Conservation (phyloP, 2,329 filamentous ascomycete genomes). For the Ophiosphaerella herpotricha region DNA sequence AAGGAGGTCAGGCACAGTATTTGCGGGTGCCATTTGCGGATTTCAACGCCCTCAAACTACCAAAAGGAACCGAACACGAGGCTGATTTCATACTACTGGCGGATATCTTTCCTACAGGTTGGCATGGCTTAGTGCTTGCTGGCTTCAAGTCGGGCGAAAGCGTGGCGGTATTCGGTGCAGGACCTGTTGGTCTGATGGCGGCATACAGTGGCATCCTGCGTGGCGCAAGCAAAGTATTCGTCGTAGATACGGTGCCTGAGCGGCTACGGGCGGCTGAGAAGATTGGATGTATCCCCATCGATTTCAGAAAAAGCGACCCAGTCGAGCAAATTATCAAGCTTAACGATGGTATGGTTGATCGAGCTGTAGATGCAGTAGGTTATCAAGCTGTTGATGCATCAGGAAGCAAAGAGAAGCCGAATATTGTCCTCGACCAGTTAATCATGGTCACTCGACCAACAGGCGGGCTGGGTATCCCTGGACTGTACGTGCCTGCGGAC, state of each 20-base stretch:
- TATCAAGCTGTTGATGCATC: constrained; percentile 64
- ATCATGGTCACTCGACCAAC: constrained; percentile 66
- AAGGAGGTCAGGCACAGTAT: constrained; percentile 66
- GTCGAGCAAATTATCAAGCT: constrained; percentile 64
- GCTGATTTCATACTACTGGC: constrained; percentile 61
- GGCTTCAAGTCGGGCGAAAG: constrained; percentile 65
- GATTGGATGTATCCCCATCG: constrained; percentile 65
- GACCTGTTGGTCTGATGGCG: constrained; percentile 69
- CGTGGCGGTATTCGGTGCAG: constrained; percentile 66
- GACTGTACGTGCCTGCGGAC: constrained; percentile 59
- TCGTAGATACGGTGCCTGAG: constrained; percentile 66
- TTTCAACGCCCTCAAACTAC: constrained; percentile 67
- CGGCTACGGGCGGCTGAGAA: constrained; percentile 63
- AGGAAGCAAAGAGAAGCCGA: constrained; percentile 64
- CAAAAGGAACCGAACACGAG: constrained; percentile 64
- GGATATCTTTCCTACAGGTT: constrained; percentile 58
- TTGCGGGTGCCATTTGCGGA: constrained; percentile 69
- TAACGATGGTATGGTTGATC: constrained; percentile 66
- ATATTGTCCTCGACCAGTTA: constrained; percentile 66
- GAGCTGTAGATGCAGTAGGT: constrained; percentile 68
- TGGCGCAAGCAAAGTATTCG: constrained; percentile 65
- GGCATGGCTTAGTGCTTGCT: constrained; percentile 62
- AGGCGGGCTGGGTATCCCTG: constrained; percentile 65
- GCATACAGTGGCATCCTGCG: constrained; percentile 66
- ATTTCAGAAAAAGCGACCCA: constrained; percentile 64